These are phyloP conservation scores for Cercospora nicotianae DNA, from an alignment of 2,329 filamentous ascomycete species.

Conservation along the genomic window DNA sequence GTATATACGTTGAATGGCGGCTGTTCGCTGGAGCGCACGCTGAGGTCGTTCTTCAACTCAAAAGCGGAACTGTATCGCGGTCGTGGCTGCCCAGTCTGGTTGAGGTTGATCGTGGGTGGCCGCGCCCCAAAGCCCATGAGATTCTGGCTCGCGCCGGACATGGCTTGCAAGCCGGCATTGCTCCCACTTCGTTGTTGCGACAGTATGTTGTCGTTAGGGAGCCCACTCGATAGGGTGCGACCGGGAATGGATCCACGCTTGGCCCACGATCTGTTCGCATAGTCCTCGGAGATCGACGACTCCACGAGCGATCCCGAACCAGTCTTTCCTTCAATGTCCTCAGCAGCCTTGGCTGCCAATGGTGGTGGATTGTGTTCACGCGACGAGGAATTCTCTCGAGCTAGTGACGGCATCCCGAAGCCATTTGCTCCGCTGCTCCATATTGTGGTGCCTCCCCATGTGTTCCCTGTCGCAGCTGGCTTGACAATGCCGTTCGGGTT, in stretches of 20 bases:
- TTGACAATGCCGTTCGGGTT: constrained; percentile 22
- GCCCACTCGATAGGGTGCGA: constrained; percentile 35
- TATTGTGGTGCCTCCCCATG: constrained; percentile 30
- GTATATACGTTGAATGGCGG: constrained; percentile 38
- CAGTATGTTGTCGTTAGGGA: constrained; percentile 41
- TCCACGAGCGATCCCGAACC: constrained; percentile 69
- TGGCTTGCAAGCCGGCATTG: constrained; percentile 39
- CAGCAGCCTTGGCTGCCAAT: constrained; percentile 27
- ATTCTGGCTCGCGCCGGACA: constrained; percentile 35
- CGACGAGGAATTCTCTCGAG: constrained; percentile 30
- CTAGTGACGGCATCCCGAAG: constrained; percentile 25
- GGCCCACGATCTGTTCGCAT: constrained; percentile 53
- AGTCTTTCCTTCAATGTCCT: constrained; percentile 56
- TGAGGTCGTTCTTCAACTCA: constrained; percentile 21
- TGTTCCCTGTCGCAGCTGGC: constrained; percentile 14
- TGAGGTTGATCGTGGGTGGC: constrained; percentile 31
- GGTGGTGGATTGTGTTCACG: constrained; percentile 29
- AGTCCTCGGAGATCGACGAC: constrained; percentile 67
- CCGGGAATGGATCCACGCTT: constrained; percentile 23
- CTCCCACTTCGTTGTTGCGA: constrained; percentile 42
- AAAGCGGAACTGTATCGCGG: constrained; percentile 29
- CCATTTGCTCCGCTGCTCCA: constrained; percentile 33
- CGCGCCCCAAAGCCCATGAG: constrained; percentile 29
- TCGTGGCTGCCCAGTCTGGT: constrained; percentile 26
- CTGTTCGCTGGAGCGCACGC: constrained; percentile 28